phyloP scores from a whole-genome alignment of 1,284 basidiomycete genomes.

The Apiotrichum akiyoshidainum region DNA sequence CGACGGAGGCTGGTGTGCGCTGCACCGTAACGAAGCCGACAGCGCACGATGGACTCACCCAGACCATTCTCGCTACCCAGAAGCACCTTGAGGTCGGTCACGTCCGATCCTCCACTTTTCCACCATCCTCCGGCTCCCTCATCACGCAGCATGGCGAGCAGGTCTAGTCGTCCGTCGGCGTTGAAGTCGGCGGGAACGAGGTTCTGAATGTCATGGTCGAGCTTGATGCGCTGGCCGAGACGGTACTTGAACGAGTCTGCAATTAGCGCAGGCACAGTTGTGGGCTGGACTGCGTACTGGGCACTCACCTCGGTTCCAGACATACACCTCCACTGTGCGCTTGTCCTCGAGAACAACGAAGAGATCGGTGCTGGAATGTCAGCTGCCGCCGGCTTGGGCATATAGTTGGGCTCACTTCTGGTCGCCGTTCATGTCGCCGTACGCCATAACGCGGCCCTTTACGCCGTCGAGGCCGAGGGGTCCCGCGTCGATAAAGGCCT shows the following conservation, averaged over 20 bases:
- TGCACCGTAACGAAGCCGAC: no score
- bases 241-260: constrained; percentile 53
- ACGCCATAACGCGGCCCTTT: constrained; percentile 66
- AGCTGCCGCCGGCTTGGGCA: not conserved
- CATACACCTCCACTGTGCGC: constrained; percentile 67
- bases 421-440: constrained; percentile 93
- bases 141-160: constrained; percentile 73
- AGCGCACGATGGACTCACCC: constrained; percentile 56
- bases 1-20: not conserved
- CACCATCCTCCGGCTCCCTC: constrained; percentile 53
- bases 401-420: constrained; percentile 68
- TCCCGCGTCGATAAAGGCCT: constrained; percentile 77
- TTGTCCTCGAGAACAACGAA: constrained; percentile 70
- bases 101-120: constrained; percentile 36
- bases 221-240: constrained; percentile 53
- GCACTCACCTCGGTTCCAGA: constrained; percentile 76
- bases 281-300: not conserved
- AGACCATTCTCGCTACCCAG: constrained; percentile 58
- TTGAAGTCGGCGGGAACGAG: constrained; percentile 90
- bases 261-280: constrained; percentile 16
- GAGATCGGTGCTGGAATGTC: constrained; percentile 65
- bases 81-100: constrained; percentile 67
- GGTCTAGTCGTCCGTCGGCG: constrained; percentile 82
- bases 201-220: constrained; percentile 56
- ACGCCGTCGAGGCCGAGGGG: constrained; percentile 67